Conservation (phyloP, 345 rosid genomes). For the Clarkia xantiana region DNA sequence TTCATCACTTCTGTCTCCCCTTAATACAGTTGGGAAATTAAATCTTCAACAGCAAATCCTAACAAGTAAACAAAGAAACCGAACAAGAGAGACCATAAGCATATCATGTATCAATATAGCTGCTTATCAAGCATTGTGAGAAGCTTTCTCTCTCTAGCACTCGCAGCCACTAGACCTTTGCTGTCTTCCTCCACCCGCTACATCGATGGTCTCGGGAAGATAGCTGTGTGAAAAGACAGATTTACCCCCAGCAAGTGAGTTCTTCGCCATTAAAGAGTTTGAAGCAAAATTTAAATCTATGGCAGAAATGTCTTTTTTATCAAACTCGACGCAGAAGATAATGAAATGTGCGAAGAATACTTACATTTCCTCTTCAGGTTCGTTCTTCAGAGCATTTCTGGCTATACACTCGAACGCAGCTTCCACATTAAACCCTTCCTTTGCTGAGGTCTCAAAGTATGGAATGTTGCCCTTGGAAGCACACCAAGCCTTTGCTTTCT, state of each 20-base stretch:
- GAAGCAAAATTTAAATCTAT: not conserved
- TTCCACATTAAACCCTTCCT: slow-evolving; percentile 84
- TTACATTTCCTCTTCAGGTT: slow-evolving; percentile 79
- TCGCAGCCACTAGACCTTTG: slow-evolving; percentile 63
- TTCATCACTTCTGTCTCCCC: too few relatives aligned
- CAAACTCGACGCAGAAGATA: too few relatives aligned
- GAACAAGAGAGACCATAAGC: not conserved
- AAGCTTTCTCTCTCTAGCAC: slow-evolving; percentile 21
- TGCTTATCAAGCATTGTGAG: not conserved
- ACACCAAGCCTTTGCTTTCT: slow-evolving; percentile 91
- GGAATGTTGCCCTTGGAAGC: slow-evolving; percentile 91
- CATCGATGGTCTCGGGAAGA: slow-evolving; percentile 66
- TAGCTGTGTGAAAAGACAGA: slow-evolving; percentile 28
- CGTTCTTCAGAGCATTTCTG: slow-evolving; percentile 76
- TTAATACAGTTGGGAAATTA: too few relatives aligned
- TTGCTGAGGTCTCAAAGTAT: slow-evolving; percentile 84
- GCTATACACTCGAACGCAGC: slow-evolving; percentile 74
- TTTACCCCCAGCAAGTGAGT: too few relatives aligned
- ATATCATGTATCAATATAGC: not conserved
- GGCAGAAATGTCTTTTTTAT: too few relatives aligned
- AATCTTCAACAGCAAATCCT: not conserved
- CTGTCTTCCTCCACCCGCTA: slow-evolving; percentile 34
- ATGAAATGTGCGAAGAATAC: slow-evolving; percentile 12
- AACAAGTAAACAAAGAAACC: not conserved
- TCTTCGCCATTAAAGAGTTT: not conserved